Evolutionary conservation across 2,329 filamentous ascomycete species (phyloP).

Genomic region (Neonectria magnoliae): DNA sequence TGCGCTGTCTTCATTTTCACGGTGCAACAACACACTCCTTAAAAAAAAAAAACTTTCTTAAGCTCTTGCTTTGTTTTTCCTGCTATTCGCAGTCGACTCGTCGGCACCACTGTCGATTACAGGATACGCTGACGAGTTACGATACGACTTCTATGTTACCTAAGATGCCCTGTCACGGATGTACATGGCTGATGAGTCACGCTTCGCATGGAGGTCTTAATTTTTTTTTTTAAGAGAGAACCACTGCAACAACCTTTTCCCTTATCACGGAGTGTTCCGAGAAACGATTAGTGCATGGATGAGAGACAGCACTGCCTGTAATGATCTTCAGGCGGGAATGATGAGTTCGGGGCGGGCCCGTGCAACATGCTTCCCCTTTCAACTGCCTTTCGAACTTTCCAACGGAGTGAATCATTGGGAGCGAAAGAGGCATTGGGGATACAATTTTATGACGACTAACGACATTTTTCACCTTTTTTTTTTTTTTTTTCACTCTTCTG

Average conservation of each 20-base stretch:
- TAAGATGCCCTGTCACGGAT: slow-evolving; percentile 49
- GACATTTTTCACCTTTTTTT: slow-evolving; percentile 42
- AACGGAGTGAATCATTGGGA: slow-evolving; percentile 37
- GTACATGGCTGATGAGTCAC: slow-evolving; percentile 58
- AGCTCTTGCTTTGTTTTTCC: slow-evolving; percentile 39
- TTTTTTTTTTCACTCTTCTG: slow-evolving; percentile 36
- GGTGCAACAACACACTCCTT: slow-evolving; percentile 33
- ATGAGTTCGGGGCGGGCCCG: slow-evolving; percentile 42
- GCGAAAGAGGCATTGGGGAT: slow-evolving; percentile 39
- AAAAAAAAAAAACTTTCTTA: slow-evolving; percentile 18
- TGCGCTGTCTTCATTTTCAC: slow-evolving; percentile 9
- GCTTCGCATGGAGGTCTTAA: slow-evolving; percentile 55
- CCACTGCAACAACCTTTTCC: slow-evolving; percentile 39
- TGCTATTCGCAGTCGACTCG: slow-evolving; percentile 44
- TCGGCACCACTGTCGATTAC: slow-evolving; percentile 40
- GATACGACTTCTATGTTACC: slow-evolving; percentile 48
- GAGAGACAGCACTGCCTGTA: slow-evolving; percentile 50
- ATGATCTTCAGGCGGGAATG: slow-evolving; percentile 50
- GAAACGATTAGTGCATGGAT: slow-evolving; percentile 45
- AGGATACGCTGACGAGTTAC: slow-evolving; percentile 51
- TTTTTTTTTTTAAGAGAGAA: slow-evolving; percentile 34
- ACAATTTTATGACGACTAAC: slow-evolving; percentile 49
- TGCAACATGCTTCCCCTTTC: slow-evolving; percentile 39
- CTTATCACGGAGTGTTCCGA: slow-evolving; percentile 41
- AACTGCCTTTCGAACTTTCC: slow-evolving; percentile 34